phyloP scores from a whole-genome alignment of 1,139 yeast genomes.

The Candida labiduridarum region DNA sequence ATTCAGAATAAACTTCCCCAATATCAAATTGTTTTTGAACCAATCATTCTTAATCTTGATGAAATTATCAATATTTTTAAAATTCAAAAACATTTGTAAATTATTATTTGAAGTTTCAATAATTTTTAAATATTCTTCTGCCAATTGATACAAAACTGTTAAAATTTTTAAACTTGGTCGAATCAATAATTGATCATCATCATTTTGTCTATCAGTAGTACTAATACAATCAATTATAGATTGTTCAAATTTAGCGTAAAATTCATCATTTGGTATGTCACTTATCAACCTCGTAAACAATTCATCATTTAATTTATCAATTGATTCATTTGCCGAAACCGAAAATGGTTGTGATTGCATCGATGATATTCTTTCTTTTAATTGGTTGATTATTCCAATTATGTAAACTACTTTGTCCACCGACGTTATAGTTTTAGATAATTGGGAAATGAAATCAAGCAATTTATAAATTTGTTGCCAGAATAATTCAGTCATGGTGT shows the following conservation, averaged over 20 bases:
- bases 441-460: conserved; percentile 9
- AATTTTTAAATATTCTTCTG: conserved; percentile 19
- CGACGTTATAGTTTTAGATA: conserved; percentile 14
- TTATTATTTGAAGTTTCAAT: conserved; percentile 15
- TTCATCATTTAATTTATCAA: conserved; percentile 1
- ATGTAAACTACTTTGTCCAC: conserved; percentile 11
- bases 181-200: conserved; percentile 15
- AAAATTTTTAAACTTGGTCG: conserved; percentile 29
- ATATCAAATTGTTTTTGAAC: conserved; percentile 19
- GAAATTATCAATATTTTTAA: conserved; percentile 21
- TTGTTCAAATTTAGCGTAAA: conserved; percentile 10
- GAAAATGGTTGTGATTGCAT: not conserved
- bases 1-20: conserved; percentile 1
- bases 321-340: not conserved
- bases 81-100: conserved; percentile 24
- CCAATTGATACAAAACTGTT: conserved; percentile 24
- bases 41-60: conserved; percentile 30
- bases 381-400: conserved; percentile 10
- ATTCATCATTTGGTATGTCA: conserved; percentile 12
- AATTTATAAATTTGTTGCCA: conserved; percentile 17
- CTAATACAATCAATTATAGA: conserved; percentile 10
- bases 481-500: conserved; percentile 14
- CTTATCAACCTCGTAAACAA: conserved; percentile 7
- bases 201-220: conserved; percentile 5
- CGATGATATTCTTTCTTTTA: conserved; percentile 11